A percentile compares a stretch with the other conserved stretches of the same genome.
phyloP scores from a whole-genome alignment of 2,329 filamentous ascomycete genomes.

The Fusarium scirpi region DNA sequence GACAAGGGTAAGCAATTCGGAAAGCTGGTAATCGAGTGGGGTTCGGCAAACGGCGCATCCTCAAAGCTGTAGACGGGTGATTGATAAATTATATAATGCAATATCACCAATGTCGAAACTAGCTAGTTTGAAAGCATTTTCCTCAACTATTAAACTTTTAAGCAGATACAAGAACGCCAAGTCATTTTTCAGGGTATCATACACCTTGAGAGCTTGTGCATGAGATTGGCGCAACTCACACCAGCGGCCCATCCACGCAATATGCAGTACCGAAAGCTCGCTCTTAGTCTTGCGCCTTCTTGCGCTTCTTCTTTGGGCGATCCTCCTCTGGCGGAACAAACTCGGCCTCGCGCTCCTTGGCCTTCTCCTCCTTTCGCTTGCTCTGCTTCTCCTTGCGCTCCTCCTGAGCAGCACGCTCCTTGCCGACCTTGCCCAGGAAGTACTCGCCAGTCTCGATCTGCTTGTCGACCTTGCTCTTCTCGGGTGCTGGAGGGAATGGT shows the following conservation, averaged over 20 bases:
- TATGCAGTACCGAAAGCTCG: conserved; percentile 26
- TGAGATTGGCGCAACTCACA: conserved; percentile 34
- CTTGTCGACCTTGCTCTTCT: conserved; percentile 98
- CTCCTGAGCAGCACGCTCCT: conserved; percentile 84
- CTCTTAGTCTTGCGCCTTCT: conserved; percentile 60
- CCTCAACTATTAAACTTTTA: conserved; percentile 26
- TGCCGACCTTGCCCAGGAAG: conserved; percentile 92
- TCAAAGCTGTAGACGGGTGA: conserved; percentile 55
- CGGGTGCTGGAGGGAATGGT: conserved; percentile 93
- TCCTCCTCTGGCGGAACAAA: conserved; percentile 89
- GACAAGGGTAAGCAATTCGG: conserved; percentile 88
- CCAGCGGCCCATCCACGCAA: conserved; percentile 34
- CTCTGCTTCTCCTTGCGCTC: conserved; percentile 87
- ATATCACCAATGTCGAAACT: neutral
- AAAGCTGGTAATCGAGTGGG: conserved; percentile 85
- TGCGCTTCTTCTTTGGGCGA: conserved; percentile 73
- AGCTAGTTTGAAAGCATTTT: conserved; percentile 12
- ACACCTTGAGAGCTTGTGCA: conserved; percentile 43
- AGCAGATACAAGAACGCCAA: conserved; percentile 43
- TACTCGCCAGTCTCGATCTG: conserved; percentile 99
- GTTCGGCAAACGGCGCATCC: conserved; percentile 47
- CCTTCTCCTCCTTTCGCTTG: conserved; percentile 88
- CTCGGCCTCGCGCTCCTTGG: conserved; percentile 84
- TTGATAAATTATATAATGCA: neutral
- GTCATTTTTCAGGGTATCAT: conserved; percentile 47